Base-by-base conservation (phyloP, 306 rosid species). In the Pachyrhizus erosus region DNA sequence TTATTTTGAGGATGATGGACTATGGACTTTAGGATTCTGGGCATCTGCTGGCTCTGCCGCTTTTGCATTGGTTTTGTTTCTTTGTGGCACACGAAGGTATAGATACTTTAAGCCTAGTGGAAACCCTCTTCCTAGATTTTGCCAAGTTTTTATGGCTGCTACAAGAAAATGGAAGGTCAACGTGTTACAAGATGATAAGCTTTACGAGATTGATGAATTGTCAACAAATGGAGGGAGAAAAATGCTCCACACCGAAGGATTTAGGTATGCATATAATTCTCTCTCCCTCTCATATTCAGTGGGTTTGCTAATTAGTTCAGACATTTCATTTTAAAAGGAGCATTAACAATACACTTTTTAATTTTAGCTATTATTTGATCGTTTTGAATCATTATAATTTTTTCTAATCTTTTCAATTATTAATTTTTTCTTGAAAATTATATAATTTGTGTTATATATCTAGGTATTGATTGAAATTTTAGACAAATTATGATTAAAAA, bases 11-110 rank as follows among this genome's bases (percentile, higher is more conserved):
- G 92, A 94, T 66, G 80, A 86, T 0, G 98, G 94, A 2, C 18
- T 77, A 74, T 91, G 98, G 98, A 87, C 91, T 15, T 11, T 89
- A 23, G 98, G 97, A 2, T 94, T 94, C 34, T 94, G 93, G 93
- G 93, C 97, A n/a, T 94, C 97, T 4, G 64, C 92, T 31, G 97
- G 88, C 14, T 94, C 98, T 65, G 95, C 97, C 18, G 15, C 79
- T 21, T 1, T 88, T 34, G 97, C 90, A 8, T 73, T 92, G 89
- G 31, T 82, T 70, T 76, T 94, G 87, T 91, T 94, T 73, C 94
- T 94, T 3, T 89, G 91, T 73, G 98, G 98, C 7, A 92, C 93
- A 9, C 85, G 86, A 2, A 85, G 89, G 70, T 94, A 89, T 46
- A 89, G 98, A 71, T 89, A 91, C 78, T 89, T 88, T 54, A 89